Evolutionary conservation across 140 eudicot species (phyloP), one percentile per base, ranked within the genome.

Genomic region (Flaveria floridana): DNA sequence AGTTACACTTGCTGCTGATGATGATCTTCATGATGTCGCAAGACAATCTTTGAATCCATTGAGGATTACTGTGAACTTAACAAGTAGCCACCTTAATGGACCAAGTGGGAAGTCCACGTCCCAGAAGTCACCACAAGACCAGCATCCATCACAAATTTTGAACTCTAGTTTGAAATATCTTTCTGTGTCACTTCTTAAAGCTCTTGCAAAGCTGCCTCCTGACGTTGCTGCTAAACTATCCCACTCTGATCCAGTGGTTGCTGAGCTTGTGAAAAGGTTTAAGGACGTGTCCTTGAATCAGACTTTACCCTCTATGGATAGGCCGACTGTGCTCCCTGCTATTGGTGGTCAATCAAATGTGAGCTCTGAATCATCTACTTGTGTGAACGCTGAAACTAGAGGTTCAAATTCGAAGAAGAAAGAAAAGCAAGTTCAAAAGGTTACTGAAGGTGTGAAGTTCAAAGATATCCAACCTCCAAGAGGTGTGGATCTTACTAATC

Each of bases 1-100:
- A 3, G 97, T 95, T 3, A 75, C 97, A 5, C 91, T 95, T 51
- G 90, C 76, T 71, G 96, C 87, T 69, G 88, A 95, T 71, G 95
- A 84, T 19, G 99, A 95, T 84, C 88, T 95, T 53, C 79, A 66
- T 76, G 99, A 95, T 76, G 89, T 83, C 6, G 80, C 89, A 34
- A 76, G 67, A 30, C 99, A 95, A 78, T 84, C 81, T 26, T 69
- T 94, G 73, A 83, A 94, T 81, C 99, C 99, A 5, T 68, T 90
- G 70, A 88, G 97, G 75, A 84, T 94, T 26, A 82, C 87, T 75
- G 95, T 88, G 11, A 81, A 6, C 30, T 61, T 87, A 59, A 76
- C 74, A 25, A 19, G 76, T 4, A 84, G 79, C 11, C 64, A 69
- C 66, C 47, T 61, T 56, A 71, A 64, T 48, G 75, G 52, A 41